A percentile compares a stretch with the other conserved stretches of the same genome.
phyloP scores from a whole-genome alignment of 768 basidiomycete species.

The Tulasnella sp. region DNA sequence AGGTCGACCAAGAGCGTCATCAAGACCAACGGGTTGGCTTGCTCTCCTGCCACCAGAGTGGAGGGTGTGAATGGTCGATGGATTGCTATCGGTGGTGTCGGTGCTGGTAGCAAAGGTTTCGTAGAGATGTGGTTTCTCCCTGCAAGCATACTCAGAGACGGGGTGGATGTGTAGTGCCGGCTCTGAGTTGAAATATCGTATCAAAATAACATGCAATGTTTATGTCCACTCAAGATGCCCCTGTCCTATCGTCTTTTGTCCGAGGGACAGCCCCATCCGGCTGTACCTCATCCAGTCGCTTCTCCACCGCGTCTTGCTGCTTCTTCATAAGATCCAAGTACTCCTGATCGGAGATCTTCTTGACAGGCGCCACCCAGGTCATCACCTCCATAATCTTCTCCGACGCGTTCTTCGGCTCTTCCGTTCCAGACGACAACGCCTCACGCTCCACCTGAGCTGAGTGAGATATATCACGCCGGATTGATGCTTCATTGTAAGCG shows the following conservation, averaged over 20 bases:
- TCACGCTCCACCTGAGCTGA: slow-evolving; percentile 14
- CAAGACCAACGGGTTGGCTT: slow-evolving; percentile 58
- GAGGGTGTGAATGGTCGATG: slow-evolving; percentile 21
- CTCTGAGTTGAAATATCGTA: background rate
- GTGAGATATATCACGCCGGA: slow-evolving; percentile 28
- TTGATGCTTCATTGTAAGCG: slow-evolving; percentile 59
- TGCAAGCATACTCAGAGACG: background rate
- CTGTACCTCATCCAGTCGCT: slow-evolving; percentile 42
- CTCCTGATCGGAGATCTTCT: slow-evolving; percentile 58
- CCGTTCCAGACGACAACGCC: background rate
- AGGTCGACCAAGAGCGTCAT: slow-evolving; percentile 31
- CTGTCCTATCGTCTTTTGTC: no score
- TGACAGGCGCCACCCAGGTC: slow-evolving; percentile 39
- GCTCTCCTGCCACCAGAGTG: slow-evolving; percentile 19
- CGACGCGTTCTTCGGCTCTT: slow-evolving; percentile 19
- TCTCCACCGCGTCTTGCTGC: slow-evolving; percentile 45
- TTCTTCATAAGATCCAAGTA: slow-evolving; percentile 50
- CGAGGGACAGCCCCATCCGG: slow-evolving; percentile 18
- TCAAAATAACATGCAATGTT: background rate
- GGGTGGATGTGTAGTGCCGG: background rate
- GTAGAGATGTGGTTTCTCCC: slow-evolving; percentile 38
- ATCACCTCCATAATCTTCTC: slow-evolving; percentile 25
- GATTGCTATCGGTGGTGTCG: slow-evolving; percentile 54
- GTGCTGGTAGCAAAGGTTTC: slow-evolving; percentile 44
- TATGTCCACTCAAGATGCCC: no score